Percentiles rank a stretch among this genome's conserved stretches.
Conservation (phyloP, 768 basidiomycete genomes). For the Suillus subaureus region DNA sequence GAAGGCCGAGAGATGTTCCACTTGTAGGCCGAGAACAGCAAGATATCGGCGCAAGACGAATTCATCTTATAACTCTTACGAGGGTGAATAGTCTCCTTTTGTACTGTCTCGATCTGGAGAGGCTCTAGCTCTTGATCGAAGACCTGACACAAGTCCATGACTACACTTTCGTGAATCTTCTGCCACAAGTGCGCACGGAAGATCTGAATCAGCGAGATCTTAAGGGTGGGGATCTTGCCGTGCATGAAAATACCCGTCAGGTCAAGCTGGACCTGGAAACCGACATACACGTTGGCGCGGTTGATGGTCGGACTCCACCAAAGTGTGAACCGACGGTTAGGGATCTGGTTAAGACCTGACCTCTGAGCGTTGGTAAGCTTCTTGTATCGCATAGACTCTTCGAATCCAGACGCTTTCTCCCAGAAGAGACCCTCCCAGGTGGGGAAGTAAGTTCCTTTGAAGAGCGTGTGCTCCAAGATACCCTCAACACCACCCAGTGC, state of each 20-base stretch:
- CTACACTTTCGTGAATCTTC: conserved; percentile 94
- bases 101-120: conserved; percentile 97
- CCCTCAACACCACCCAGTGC: conserved; percentile 96
- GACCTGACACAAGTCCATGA: conserved; percentile 97
- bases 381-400: conserved; percentile 95
- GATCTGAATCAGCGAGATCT: conserved; percentile 99
- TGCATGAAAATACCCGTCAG: conserved; percentile 98
- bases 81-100: conserved; percentile 99
- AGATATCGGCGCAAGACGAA: conserved; percentile 97
- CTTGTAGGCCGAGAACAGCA: conserved; percentile 95
- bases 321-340: conserved; percentile 97
- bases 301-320: conserved; percentile 99
- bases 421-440: conserved; percentile 99
- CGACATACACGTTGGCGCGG: conserved; percentile 98
- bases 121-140: conserved; percentile 99
- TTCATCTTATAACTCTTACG: conserved; percentile 99
- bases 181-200: conserved; percentile 99
- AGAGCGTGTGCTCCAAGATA: conserved; percentile 94
- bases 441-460: conserved; percentile 98
- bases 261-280: conserved; percentile 99
- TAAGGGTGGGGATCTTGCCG: conserved; percentile 96
- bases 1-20: conserved; percentile 99
- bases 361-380: conserved; percentile 98
- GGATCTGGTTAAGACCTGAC: conserved; percentile 96
- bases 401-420: conserved; percentile 98